Base-by-base conservation (phyloP, 805 yeast species). In the Wickerhamiella dianesei region DNA sequence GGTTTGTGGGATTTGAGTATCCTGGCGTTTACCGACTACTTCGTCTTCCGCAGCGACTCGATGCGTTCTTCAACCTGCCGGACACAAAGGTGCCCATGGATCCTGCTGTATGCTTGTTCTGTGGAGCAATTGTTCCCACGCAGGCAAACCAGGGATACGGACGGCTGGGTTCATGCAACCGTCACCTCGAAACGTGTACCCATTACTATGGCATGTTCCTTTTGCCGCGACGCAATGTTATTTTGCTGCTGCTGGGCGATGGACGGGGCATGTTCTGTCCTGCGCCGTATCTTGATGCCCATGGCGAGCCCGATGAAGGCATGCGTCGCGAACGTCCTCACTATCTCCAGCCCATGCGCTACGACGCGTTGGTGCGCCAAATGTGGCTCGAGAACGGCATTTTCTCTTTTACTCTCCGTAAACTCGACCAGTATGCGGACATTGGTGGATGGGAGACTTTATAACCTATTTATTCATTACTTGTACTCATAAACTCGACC, bases 391-490 rank as follows among this genome's bases (percentile, higher is more conserved):
- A 76, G 47, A 88, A 86, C 58, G 83, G 82, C 58, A 68, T 85
- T 2, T 80, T 85, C 3, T 85, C 84, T 55, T 70, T 72, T 41
- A 79, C 88, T 32, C 87, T 86, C 1, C 70, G 97, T 52, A 78
- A 79, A 53, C 70, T 89, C 14, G 97, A 89, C 56, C 77, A 80
- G 37, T 75, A 74, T 5, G 64, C 80, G 32, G 97, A 89, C 62
- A 76, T 81, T 36, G 98, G 98, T 6, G 98, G 98, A 0, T 89
- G 98, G 98, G 92, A 82, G 55, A 83, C 92, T 1, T 66, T 82
- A 51, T 85, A 35, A 44, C 36, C 3, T 13, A 37, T 18, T n/a
- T 20, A 17, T 14, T n/a, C 13, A 9, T 18, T 37, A 6, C n/a
- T 32, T 32, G 14, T 32, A 32, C n/a, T 32, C 13, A 13, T 32